A percentile compares a stretch with the other conserved stretches of the same genome.
Evolutionary conservation across 495 filamentous ascomycete genomes (phyloP).

Genomic region (Recurvomyces mirabilis): DNA sequence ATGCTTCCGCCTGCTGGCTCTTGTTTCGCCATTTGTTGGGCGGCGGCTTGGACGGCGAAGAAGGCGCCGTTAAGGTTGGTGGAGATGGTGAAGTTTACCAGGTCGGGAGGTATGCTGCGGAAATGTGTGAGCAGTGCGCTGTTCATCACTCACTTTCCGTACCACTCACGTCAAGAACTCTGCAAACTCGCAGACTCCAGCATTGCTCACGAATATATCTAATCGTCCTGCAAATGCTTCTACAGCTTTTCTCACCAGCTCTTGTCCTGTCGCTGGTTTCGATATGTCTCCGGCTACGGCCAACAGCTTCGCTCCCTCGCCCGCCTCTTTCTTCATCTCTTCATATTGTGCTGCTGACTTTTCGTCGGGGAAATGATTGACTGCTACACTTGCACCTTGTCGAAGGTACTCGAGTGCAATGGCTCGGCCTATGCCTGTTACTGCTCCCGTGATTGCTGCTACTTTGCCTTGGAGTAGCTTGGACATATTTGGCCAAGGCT

Average conservation of each 20-base stretch:
- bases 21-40: slow-evolving; percentile 58
- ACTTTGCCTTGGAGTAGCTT: slow-evolving; percentile 29
- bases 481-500: slow-evolving; percentile 13
- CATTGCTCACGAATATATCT: slow-evolving; percentile 80
- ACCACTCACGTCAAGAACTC: slow-evolving; percentile 57
- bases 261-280: slow-evolving; percentile 28
- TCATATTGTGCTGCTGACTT: slow-evolving; percentile 27
- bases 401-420: slow-evolving; percentile 32
- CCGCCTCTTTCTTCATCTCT: slow-evolving; percentile 24
- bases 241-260: slow-evolving; percentile 26
- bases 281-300: slow-evolving; percentile 31
- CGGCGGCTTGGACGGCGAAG: slow-evolving; percentile 73
- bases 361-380: slow-evolving; percentile 32
- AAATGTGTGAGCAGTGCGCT: no score
- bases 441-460: slow-evolving; percentile 31
- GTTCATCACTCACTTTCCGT: slow-evolving; percentile 4
- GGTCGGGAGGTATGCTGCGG: slow-evolving; percentile 42
- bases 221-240: slow-evolving; percentile 45
- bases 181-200: slow-evolving; percentile 73
- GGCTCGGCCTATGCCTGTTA: slow-evolving; percentile 31
- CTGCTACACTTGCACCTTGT: slow-evolving; percentile 31
- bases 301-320: slow-evolving; percentile 19
- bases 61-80: slow-evolving; percentile 83
- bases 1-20: slow-evolving; percentile 57
- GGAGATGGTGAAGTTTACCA: slow-evolving; percentile 52